Percentiles rank a stretch among this genome's conserved stretches.
phyloP scores from a whole-genome alignment of 1,284 basidiomycete species.

The Somion occarium region DNA sequence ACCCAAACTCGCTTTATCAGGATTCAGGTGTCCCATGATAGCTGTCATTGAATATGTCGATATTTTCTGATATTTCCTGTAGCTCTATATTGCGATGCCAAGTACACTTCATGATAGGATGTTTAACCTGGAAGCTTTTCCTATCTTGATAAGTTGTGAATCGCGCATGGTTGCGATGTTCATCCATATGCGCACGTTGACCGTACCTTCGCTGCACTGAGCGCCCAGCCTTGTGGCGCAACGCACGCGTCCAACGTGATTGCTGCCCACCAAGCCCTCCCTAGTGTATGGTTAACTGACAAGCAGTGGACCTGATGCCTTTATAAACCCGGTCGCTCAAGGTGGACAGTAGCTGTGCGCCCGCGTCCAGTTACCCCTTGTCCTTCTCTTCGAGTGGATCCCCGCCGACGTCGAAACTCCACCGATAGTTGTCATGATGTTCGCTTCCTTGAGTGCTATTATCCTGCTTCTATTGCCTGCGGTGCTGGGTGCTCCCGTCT shows the following conservation, averaged over 20 bases:
- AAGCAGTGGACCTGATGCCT: background rate
- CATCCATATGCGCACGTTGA: background rate
- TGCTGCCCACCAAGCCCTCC: background rate
- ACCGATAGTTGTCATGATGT: background rate
- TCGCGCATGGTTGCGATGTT: background rate
- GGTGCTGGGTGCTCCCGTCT: conserved; percentile 8
- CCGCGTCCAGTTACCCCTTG: background rate
- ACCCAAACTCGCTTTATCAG: background rate
- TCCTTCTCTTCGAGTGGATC: too few species aligned
- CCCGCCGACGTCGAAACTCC: background rate
- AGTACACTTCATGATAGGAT: too few species aligned
- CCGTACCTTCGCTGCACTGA: background rate
- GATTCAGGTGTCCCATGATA: background rate
- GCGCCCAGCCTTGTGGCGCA: background rate
- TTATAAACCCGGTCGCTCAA: background rate
- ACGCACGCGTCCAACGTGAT: background rate
- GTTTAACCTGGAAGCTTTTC: background rate
- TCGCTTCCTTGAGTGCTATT: background rate
- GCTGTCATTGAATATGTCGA: too few species aligned
- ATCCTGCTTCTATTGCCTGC: background rate
- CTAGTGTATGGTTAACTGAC: background rate
- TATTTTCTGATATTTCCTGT: too few species aligned
- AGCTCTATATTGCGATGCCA: too few species aligned
- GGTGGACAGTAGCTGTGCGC: background rate
- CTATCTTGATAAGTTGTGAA: background rate